Conservation (phyloP, 169 alveolate species). For the Plasmodium falciparum region DNA sequence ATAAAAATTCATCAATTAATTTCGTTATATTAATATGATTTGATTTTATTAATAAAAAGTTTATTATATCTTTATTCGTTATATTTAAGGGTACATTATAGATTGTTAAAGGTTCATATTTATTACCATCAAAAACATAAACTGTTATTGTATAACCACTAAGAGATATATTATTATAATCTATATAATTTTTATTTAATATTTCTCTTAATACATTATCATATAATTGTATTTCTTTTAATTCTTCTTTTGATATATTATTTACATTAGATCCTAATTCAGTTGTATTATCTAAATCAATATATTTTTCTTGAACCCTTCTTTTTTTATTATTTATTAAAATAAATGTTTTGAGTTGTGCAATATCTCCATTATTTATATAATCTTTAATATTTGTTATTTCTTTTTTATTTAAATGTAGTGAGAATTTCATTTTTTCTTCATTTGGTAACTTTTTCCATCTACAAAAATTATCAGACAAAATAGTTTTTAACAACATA, state of each 20-base stretch:
- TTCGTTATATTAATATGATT: constrained; percentile 47
- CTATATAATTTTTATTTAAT: constrained; percentile 29
- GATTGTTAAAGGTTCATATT: constrained; percentile 18
- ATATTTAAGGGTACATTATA: constrained; percentile 69
- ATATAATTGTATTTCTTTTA: constrained; percentile 24
- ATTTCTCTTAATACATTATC: constrained; percentile 64
- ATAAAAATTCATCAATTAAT: constrained; percentile 43
- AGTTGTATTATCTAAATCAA: constrained; percentile 38
- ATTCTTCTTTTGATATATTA: constrained; percentile 20
- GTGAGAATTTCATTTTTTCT: constrained; percentile 58
- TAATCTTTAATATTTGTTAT: constrained; percentile 27
- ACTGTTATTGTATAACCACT: constrained; percentile 47
- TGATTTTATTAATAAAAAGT: constrained; percentile 52
- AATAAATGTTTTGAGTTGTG: constrained; percentile 55
- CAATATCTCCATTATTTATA: constrained; percentile 22
- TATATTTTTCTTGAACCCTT: constrained; percentile 1
- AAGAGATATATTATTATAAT: constrained; percentile 28
- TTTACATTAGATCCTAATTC: constrained; percentile 14
- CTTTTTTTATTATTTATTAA: background rate
- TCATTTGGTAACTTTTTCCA: constrained; percentile 63
- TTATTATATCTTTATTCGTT: constrained; percentile 68
- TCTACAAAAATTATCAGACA: constrained; percentile 37
- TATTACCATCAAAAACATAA: constrained; percentile 47
- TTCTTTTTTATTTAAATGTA: constrained; percentile 26
- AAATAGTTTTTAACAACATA: constrained; percentile 29